phyloP scores from a whole-genome alignment of 192 early-diverging fungal genomes.

The Coemansia sp. region DNA sequence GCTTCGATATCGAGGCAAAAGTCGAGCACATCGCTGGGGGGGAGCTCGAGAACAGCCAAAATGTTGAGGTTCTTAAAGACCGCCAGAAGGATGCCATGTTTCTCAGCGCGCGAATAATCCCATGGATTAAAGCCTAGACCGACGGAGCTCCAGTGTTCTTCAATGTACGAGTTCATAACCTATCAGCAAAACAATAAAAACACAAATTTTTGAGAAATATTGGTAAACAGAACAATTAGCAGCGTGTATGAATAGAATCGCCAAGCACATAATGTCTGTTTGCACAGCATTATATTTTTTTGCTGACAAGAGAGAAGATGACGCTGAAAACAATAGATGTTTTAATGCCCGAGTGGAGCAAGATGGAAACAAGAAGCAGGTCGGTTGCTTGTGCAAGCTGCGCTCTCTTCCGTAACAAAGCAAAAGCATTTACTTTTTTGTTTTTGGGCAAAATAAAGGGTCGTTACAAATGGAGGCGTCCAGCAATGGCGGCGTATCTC shows the following conservation, averaged over 20 bases:
- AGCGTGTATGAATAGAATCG: background rate
- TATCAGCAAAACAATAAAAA: conserved; percentile 23
- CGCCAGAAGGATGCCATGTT: conserved; percentile 82
- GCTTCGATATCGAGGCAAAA: conserved; percentile 83
- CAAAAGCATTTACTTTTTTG: background rate
- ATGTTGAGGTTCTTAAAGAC: conserved; percentile 73
- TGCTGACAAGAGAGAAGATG: background rate
- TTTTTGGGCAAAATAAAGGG: background rate
- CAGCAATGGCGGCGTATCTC: background rate
- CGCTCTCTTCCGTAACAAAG: background rate
- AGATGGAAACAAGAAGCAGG: background rate
- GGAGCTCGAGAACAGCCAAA: conserved; percentile 60
- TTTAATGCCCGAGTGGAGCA: conserved; percentile 7
- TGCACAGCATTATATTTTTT: background rate
- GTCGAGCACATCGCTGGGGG: conserved; percentile 72
- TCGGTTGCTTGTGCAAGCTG: background rate
- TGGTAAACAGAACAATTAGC: background rate
- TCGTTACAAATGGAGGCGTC: background rate
- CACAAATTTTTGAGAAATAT: background rate
- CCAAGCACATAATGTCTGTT: background rate
- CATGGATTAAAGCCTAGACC: conserved; percentile 64
- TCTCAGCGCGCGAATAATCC: conserved; percentile 68
- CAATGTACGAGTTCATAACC: conserved; percentile 44
- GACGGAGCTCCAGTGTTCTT: conserved; percentile 36
- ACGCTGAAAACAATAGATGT: background rate